Evolutionary conservation across 768 basidiomycete genomes (phyloP).

Genomic region (Coprinopsis sp.): DNA sequence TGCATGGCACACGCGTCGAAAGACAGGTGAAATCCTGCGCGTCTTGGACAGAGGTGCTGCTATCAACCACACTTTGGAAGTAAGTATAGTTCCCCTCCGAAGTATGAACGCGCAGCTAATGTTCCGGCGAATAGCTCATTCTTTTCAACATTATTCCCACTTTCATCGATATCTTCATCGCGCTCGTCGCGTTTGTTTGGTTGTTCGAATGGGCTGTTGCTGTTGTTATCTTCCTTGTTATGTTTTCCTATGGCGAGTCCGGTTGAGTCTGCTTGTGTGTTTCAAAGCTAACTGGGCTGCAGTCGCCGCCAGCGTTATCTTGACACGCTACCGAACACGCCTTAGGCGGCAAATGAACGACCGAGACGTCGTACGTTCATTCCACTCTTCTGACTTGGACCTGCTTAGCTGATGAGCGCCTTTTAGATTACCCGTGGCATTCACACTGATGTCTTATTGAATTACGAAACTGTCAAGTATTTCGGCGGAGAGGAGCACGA

Average conservation of each 20-base stretch:
- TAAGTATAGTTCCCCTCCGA: no score
- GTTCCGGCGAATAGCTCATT: slow-evolving; percentile 45
- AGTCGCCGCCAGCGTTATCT: slow-evolving; percentile 53
- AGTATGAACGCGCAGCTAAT: no score
- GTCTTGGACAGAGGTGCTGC: slow-evolving; percentile 82
- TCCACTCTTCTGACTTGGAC: not conserved
- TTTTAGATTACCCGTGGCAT: slow-evolving; percentile 67
- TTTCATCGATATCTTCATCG: slow-evolving; percentile 73
- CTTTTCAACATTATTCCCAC: slow-evolving; percentile 84
- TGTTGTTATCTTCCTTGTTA: slow-evolving; percentile 63
- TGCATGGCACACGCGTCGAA: slow-evolving; percentile 75
- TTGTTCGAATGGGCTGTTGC: slow-evolving; percentile 65
- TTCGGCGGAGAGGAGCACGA: slow-evolving; percentile 87
- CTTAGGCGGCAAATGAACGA: slow-evolving; percentile 80
- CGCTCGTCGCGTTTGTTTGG: slow-evolving; percentile 60
- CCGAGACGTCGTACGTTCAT: slow-evolving; percentile 57
- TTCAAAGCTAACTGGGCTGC: slow-evolving; percentile 36
- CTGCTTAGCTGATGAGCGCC: slow-evolving; percentile 3
- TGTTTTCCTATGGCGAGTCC: slow-evolving; percentile 66
- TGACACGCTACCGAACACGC: slow-evolving; percentile 71
- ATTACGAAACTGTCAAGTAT: slow-evolving; percentile 85
- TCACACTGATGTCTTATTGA: slow-evolving; percentile 74
- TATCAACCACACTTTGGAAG: slow-evolving; percentile 78
- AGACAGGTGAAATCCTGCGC: slow-evolving; percentile 81
- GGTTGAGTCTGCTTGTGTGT: slow-evolving; percentile 17